A percentile compares a stretch with the other conserved stretches of the same genome.
phyloP scores from a whole-genome alignment of 169 alveolate species.

The Plasmodium sp. region DNA sequence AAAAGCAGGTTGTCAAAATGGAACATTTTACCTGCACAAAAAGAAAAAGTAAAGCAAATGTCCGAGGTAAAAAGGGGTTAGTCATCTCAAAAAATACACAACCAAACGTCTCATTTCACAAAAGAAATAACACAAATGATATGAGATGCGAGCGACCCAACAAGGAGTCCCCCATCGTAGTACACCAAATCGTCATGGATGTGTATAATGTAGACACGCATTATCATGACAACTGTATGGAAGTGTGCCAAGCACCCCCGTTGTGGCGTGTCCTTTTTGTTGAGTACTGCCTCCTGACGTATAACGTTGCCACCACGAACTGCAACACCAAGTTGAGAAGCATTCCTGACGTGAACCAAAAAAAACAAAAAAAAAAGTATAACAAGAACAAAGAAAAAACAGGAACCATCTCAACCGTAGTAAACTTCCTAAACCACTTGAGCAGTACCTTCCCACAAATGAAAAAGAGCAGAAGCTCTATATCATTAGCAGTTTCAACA shows the following conservation, averaged over 20 bases:
- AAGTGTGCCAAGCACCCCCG: not conserved
- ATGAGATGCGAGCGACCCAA: not conserved
- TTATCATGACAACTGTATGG: not conserved
- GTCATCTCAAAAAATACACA: not conserved
- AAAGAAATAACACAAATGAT: not conserved
- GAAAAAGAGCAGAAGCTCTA: not conserved
- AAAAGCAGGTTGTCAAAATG: not conserved
- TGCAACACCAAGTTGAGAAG: not conserved
- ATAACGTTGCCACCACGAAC: not conserved
- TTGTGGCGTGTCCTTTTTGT: not conserved
- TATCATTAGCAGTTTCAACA: not conserved
- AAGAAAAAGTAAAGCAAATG: not conserved
- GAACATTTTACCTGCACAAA: not conserved
- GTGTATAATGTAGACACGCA: not conserved
- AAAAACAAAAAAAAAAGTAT: not conserved
- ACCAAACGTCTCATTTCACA: not conserved
- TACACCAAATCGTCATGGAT: not conserved
- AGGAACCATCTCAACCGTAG: not conserved
- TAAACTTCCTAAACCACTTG: not conserved
- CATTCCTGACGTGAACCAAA: not conserved
- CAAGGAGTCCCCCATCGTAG: not conserved
- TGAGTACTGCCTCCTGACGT: not conserved
- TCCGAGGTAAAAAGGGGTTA: not conserved
- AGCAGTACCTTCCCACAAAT: not conserved
- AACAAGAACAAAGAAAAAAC: not conserved